Base-by-base conservation (phyloP, 352 stramenopile species). In the Pythium rishiriense region DNA sequence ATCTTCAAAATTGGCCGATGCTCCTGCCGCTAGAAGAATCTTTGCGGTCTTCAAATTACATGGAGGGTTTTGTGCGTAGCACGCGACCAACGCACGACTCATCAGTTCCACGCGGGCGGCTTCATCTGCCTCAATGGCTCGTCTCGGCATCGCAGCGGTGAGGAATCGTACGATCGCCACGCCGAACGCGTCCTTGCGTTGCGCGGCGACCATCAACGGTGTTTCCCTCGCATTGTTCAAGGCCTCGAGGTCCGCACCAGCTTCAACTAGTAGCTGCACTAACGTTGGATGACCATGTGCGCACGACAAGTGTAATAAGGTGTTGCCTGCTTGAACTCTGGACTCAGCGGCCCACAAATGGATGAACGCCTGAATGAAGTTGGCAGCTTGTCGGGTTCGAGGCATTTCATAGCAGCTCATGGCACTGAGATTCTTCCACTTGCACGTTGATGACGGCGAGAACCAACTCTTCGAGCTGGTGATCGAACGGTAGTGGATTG, bases 281-380 rank as follows among this genome's bases (percentile, higher is more conserved):
- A 75, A 61, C 2, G 78, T 45, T 6, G 79, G 47, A 41, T 86
- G 69, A 9, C 78, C 70, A 35, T 49, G 53, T 17, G 58, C 59
- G 45, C 72, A 75, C 0, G 75, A 78, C 25, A 81, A 66, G 52
- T 87, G 80, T 14, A 89, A 53, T 17, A 87, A 58, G 3, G 70
- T 70, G 28, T 67, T 79, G 4, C 71, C 66, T n/a, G 37, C 12
- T 8, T 61, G 60, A 0, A 63, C 47, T 41, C 65, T 62, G 31
- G 37, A 37, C 41, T 83, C 72, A 11, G 41, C 15, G 0, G 74
- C 39, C 25, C 67, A 78, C 28, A 85, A 78, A 21, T 73, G 68
- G n/a, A 87, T 62, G 26, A 85, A 62, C 53, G 87, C 87, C 43
- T 83, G 70, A 22, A 90, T 81, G 14, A 82, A 42, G 24, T 78